These are phyloP conservation scores for Ophiostoma montium DNA, from an alignment of 2,329 filamentous ascomycete genomes.

Conservation along the genomic window DNA sequence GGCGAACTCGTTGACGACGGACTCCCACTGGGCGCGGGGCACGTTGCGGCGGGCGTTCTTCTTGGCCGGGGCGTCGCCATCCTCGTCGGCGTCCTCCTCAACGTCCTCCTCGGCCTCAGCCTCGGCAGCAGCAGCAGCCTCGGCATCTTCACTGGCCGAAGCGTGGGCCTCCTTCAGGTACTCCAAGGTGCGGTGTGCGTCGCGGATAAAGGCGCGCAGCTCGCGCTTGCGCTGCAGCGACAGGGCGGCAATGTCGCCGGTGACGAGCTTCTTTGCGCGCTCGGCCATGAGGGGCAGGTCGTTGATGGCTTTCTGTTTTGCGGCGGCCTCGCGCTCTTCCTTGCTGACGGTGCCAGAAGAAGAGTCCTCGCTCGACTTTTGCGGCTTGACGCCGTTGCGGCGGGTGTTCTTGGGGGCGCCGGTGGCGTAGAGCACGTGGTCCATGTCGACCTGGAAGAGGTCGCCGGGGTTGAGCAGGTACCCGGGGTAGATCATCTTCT, in stretches of 20 bases:
- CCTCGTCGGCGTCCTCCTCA: slow-evolving; percentile 17
- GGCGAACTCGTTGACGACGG: slow-evolving; percentile 40
- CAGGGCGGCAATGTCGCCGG: slow-evolving; percentile 24
- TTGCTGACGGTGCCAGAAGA: slow-evolving; percentile 12
- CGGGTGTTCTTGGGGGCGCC: slow-evolving; percentile 50
- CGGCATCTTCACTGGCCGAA: slow-evolving; percentile 20
- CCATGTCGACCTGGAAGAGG: slow-evolving; percentile 90
- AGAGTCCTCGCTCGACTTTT: slow-evolving; percentile 12
- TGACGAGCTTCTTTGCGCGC: slow-evolving; percentile 23
- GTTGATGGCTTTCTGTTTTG: slow-evolving; percentile 12
- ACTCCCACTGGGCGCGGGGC: not conserved
- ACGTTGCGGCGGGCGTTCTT: not conserved
- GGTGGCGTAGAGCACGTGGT: slow-evolving; percentile 78
- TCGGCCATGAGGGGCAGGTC: slow-evolving; percentile 26
- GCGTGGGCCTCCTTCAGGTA: not conserved
- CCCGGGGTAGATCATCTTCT: slow-evolving; percentile 87
- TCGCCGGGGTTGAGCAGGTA: slow-evolving; percentile 95
- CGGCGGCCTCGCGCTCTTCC: slow-evolving; percentile 18
- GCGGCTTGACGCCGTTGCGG: slow-evolving; percentile 15
- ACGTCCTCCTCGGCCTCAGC: slow-evolving; percentile 20
- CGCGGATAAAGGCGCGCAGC: slow-evolving; percentile 56
- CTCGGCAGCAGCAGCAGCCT: slow-evolving; percentile 20
- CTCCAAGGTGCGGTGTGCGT: slow-evolving; percentile 45
- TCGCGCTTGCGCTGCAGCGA: slow-evolving; percentile 61
- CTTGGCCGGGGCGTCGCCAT: not conserved